phyloP scores from a whole-genome alignment of 1,284 basidiomycete species.

The Xanthoconium separans region DNA sequence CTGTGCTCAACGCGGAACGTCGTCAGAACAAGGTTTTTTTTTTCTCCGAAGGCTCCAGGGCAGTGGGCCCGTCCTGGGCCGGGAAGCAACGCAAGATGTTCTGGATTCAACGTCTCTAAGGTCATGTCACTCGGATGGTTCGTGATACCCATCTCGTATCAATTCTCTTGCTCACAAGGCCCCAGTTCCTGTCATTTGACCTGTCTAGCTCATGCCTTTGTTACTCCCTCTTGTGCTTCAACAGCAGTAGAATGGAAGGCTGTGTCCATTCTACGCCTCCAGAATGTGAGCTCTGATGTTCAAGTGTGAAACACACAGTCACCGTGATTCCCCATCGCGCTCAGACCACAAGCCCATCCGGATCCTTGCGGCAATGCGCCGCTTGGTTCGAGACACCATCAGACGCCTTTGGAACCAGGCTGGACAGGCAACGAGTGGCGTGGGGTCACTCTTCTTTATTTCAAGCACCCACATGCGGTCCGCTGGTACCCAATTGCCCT shows the following conservation, averaged over 20 bases:
- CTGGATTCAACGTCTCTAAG: neutral
- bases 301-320: neutral
- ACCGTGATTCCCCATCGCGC: neutral
- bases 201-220: neutral
- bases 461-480: neutral
- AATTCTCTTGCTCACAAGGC: neutral
- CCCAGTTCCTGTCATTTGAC: slow-evolving; percentile 3
- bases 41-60: neutral
- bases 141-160: neutral
- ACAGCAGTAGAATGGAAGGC: slow-evolving; percentile 10
- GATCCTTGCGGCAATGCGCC: neutral
- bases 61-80: neutral
- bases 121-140: neutral
- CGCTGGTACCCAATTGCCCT: neutral
- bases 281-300: neutral
- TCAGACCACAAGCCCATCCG: neutral
- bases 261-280: neutral
- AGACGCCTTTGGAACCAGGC: neutral
- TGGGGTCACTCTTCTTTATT: neutral
- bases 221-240: neutral
- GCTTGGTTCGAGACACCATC: neutral
- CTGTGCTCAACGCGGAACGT: neutral
- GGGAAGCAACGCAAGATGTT: neutral
- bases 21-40: neutral
- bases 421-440: neutral